phyloP scores from a whole-genome alignment of 768 basidiomycete genomes.

The Russula virescens region DNA sequence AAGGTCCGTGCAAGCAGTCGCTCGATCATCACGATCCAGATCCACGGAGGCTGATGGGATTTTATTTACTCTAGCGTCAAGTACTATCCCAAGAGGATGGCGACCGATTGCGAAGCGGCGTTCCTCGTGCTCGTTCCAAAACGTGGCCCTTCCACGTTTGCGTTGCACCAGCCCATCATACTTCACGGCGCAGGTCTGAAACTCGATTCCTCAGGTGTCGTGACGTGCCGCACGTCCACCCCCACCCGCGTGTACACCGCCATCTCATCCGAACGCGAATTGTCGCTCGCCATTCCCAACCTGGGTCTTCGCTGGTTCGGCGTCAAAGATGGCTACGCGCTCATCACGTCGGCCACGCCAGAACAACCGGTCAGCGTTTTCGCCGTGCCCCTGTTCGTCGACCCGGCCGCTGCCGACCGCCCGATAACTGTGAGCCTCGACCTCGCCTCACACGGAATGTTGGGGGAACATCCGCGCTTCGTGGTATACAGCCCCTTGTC shows the following conservation, averaged over 20 bases:
- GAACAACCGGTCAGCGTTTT: conserved; percentile 12
- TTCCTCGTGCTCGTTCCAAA: conserved; percentile 22
- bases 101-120: conserved; percentile 14
- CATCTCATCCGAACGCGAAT: conserved; percentile 10
- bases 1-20: conserved; percentile 15
- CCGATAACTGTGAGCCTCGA: conserved; percentile 10
- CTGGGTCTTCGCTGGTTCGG: conserved; percentile 24
- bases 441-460: conserved; percentile 9
- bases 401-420: conserved; percentile 5
- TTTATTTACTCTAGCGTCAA: conserved; percentile 9
- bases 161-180: conserved; percentile 22
- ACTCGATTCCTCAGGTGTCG: conserved; percentile 10
- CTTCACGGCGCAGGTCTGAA: conserved; percentile 21
- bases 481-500: conserved; percentile 6
- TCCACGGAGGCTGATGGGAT: not conserved
- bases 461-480: conserved; percentile 4
- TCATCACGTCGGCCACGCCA: conserved; percentile 16
- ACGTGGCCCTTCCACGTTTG: conserved; percentile 15
- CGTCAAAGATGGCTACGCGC: conserved; percentile 15
- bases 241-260: conserved; percentile 21
- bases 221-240: conserved; percentile 11
- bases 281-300: conserved; percentile 13
- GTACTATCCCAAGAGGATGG: conserved; percentile 16
- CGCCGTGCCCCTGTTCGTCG: conserved; percentile 16
- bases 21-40: not conserved